Percentiles rank a stretch among this genome's conserved stretches.
phyloP scores from a whole-genome alignment of 306 rosid species.

The Quercus dentata region DNA sequence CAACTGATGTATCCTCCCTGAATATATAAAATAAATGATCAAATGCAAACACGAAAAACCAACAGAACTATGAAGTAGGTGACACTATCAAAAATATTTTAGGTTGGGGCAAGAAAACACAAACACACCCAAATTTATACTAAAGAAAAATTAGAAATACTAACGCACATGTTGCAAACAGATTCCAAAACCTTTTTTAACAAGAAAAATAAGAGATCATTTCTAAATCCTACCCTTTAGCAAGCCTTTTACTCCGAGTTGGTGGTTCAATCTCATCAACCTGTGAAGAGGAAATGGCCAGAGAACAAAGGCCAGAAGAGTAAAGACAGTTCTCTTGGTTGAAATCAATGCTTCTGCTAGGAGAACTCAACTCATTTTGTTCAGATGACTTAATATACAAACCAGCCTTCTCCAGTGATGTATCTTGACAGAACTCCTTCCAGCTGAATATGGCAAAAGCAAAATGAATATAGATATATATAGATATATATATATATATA shows the following conservation, averaged over 20 bases:
- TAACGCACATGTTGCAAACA: background rate
- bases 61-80: slow-evolving; percentile 14
- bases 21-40: slow-evolving; percentile 13
- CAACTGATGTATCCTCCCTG: slow-evolving; percentile 44
- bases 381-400: slow-evolving; percentile 44
- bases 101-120: background rate
- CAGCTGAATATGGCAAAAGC: slow-evolving; percentile 52
- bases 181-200: background rate
- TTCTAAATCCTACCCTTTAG: slow-evolving; percentile 36
- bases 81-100: background rate
- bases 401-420: slow-evolving; percentile 63
- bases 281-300: slow-evolving; percentile 24
- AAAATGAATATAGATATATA: slow-evolving; percentile 17
- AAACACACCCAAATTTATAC: background rate
- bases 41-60: slow-evolving; percentile 1
- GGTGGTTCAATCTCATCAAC: slow-evolving; percentile 41
- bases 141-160: background rate
- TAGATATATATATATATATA: background rate
- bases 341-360: slow-evolving; percentile 26
- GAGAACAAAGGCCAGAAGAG: slow-evolving; percentile 34
- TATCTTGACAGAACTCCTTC: slow-evolving; percentile 79
- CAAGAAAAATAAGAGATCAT: background rate
- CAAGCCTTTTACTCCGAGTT: slow-evolving; percentile 41
- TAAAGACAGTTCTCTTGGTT: slow-evolving; percentile 35
- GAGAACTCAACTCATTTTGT: slow-evolving; percentile 23